Evolutionary conservation across 169 alveolate genomes (phyloP), one percentile per base, ranked within the genome.

Genomic region (Hepatocystis sp.): DNA sequence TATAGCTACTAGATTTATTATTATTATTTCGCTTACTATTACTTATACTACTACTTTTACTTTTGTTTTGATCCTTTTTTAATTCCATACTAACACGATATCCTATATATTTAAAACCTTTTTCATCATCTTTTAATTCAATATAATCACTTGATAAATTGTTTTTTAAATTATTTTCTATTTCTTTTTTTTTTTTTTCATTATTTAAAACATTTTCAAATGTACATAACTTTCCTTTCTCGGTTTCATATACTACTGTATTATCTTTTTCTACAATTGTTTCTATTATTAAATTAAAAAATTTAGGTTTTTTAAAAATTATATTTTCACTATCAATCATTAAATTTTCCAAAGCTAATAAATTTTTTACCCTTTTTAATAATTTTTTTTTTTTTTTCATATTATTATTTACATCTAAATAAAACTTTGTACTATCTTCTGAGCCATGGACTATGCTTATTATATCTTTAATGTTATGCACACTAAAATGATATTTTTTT

Each of bases 71-170:
- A 51, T 71, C 86, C 39, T 42, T 71, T 63, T 71, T 71, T 71
- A 71, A 49, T 15, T 71, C 78, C 55, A 71, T 58, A 58, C 86
- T 71, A 8, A 71, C 86, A 34, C 86, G 86, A 56, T 71, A 71
- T 4, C 86, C 86, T 17, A 71, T 71, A 46, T 71, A 71, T 44
- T 60, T 71, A 46, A 71, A 71, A 2, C 86, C 86, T 28, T 32
- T 71, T 46, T 71, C 86, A 58, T 71, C 86, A 58, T 71, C 86
- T 25, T 71, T 71, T 51, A 71, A 56, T 56, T 71, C 86, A 36
- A 71, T 71, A 21, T 71, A 71, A 17, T 56, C 58, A 34, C 28
- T 46, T 4, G 86, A 56, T 19, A 44, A 17, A 58, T 71, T 76
- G 17, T 17, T 15, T 19, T 58, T 66, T 7, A 39, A 4, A 58